Evolutionary conservation across 805 yeast species (phyloP).

Genomic region (Tetrapisispora iriomotensis): DNA sequence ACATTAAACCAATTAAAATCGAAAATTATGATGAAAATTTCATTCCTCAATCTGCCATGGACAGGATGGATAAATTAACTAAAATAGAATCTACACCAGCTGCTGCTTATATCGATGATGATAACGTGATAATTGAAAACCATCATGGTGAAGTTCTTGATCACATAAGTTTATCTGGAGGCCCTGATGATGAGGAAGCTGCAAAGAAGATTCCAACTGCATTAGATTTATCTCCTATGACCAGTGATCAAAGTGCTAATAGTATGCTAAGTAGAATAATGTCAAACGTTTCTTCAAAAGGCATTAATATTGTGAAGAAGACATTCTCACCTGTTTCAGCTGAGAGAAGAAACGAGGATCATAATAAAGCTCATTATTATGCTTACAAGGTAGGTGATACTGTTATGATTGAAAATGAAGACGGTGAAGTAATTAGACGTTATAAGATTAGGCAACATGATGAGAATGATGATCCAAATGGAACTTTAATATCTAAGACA

Average conservation of each 20-base stretch:
- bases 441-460: slow-evolving; percentile 60
- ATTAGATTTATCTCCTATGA: slow-evolving; percentile 4
- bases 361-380: slow-evolving; percentile 10
- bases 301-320: neutral
- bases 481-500: slow-evolving; percentile 34
- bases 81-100: slow-evolving; percentile 24
- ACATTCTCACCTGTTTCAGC: neutral
- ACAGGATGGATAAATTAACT: slow-evolving; percentile 13
- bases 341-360: neutral
- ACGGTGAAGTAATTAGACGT: slow-evolving; percentile 83
- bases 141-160: slow-evolving; percentile 72
- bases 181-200: slow-evolving; percentile 20
- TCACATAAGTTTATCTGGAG: slow-evolving; percentile 34
- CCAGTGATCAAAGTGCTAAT: neutral
- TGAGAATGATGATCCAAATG: slow-evolving; percentile 4
- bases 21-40: neutral
- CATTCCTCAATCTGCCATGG: slow-evolving; percentile 7
- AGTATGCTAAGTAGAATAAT: slow-evolving; percentile 4
- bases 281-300: slow-evolving; percentile 17
- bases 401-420: slow-evolving; percentile 77
- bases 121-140: slow-evolving; percentile 66
- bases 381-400: slow-evolving; percentile 77
- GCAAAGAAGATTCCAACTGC: neutral
- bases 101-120: slow-evolving; percentile 60
- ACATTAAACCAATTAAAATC: neutral